phyloP scores from a whole-genome alignment of 768 basidiomycete genomes.

The Suillus weaverae region DNA sequence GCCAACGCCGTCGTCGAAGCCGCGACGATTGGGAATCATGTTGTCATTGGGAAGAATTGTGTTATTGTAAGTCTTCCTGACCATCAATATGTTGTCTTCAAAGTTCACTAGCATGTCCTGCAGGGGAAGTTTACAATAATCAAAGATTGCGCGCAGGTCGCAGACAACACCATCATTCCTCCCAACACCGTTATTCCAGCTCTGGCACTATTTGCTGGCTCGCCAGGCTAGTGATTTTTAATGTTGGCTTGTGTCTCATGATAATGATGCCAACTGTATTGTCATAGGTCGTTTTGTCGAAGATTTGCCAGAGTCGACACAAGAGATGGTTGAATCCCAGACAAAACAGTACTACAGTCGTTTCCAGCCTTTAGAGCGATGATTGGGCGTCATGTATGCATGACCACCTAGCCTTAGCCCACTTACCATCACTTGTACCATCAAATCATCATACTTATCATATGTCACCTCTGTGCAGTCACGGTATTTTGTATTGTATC shows the following conservation, averaged over 20 bases:
- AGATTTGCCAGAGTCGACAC: constrained; percentile 91
- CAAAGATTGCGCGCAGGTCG: constrained; percentile 90
- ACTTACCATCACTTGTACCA: constrained; percentile 7
- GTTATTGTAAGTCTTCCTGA: constrained; percentile 66
- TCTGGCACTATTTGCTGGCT: constrained; percentile 80
- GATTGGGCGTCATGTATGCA: not conserved
- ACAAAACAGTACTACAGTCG: constrained; percentile 86
- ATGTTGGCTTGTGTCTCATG: not conserved
- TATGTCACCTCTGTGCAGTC: not conserved
- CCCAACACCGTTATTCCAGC: constrained; percentile 93
- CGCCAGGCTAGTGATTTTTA: constrained; percentile 65
- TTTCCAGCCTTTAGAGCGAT: constrained; percentile 64
- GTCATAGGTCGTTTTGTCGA: constrained; percentile 71
- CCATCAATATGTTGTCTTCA: constrained; percentile 3
- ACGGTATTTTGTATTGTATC: not conserved
- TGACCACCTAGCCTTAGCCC: not conserved
- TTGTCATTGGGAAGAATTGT: constrained; percentile 94
- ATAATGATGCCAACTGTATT: constrained; percentile 4
- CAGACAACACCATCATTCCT: constrained; percentile 86
- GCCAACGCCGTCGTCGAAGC: constrained; percentile 90
- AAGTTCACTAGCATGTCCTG: not conserved
- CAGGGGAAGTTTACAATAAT: constrained; percentile 97
- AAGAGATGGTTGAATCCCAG: constrained; percentile 83
- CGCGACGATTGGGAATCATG: constrained; percentile 90
- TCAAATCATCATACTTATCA: constrained; percentile 7